phyloP scores from a whole-genome alignment of 768 basidiomycete genomes.

The Collybia sp. region DNA sequence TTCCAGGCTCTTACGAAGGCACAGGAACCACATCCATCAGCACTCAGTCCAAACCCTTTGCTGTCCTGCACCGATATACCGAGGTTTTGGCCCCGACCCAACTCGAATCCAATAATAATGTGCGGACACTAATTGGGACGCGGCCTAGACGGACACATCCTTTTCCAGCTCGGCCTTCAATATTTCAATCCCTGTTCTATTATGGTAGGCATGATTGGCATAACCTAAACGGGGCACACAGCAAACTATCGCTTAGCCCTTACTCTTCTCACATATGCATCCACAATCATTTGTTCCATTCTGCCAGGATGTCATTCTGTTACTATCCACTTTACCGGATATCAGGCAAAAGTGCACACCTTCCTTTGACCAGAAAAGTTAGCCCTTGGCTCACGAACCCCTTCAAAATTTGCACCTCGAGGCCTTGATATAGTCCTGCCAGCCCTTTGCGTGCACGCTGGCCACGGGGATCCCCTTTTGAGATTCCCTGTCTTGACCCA shows the following conservation, averaged over 20 bases:
- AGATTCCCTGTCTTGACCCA: constrained; percentile 11
- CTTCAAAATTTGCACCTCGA: constrained; percentile 41
- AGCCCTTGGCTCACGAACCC: constrained; percentile 50
- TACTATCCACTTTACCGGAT: neutral
- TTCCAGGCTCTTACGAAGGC: no score
- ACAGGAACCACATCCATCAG: no score
- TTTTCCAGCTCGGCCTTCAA: no score
- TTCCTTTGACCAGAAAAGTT: constrained; percentile 53
- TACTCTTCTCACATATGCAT: constrained; percentile 10
- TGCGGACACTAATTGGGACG: no score
- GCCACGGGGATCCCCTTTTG: constrained; percentile 6
- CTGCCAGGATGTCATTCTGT: constrained; percentile 4
- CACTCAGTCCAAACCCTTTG: neutral
- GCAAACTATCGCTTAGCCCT: neutral
- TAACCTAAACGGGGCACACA: neutral
- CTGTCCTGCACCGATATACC: neutral
- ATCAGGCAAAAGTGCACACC: constrained; percentile 1
- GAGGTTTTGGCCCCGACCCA: neutral
- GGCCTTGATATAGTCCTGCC: constrained; percentile 47
- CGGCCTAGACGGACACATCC: no score
- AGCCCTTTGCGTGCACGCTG: constrained; percentile 16
- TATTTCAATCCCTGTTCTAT: no score
- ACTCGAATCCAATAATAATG: no score
- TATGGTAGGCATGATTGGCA: no score
- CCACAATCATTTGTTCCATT: constrained; percentile 18